Percentiles rank a stretch among this genome's conserved stretches.
These are phyloP conservation scores for Leucocoprinus leucothites DNA, from an alignment of 768 basidiomycete genomes.

Conservation along the genomic window DNA sequence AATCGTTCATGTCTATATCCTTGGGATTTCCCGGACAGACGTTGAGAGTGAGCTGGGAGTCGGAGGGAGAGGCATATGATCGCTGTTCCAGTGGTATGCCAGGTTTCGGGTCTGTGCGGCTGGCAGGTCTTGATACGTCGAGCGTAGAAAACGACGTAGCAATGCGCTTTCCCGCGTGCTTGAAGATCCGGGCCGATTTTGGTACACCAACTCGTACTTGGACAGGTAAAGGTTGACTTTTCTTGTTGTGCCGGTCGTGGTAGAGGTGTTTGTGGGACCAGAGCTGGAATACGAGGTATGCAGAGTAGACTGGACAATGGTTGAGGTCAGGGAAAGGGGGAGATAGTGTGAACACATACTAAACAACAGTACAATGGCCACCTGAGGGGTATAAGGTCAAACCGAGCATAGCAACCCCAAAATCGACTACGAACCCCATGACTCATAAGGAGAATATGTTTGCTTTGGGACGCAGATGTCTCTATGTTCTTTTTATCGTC, in stretches of 20 bases:
- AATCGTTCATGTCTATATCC: not conserved
- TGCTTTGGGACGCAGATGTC: slow-evolving; percentile 31
- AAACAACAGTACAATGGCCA: slow-evolving; percentile 73
- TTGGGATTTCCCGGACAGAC: not conserved
- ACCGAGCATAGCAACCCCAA: not conserved
- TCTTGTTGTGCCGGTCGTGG: slow-evolving; percentile 40
- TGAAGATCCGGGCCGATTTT: slow-evolving; percentile 23
- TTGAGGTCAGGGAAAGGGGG: not conserved
- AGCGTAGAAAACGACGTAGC: slow-evolving; percentile 7
- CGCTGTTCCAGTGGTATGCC: not conserved
- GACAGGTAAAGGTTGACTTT: slow-evolving; percentile 36
- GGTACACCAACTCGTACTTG: slow-evolving; percentile 20
- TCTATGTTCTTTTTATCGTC: slow-evolving; percentile 18
- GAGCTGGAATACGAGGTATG: slow-evolving; percentile 76
- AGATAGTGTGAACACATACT: slow-evolving; percentile 39
- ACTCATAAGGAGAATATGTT: slow-evolving; percentile 65
- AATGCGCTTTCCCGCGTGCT: slow-evolving; percentile 6
- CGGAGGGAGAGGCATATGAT: not conserved
- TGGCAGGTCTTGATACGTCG: not conserved
- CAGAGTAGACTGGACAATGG: slow-evolving; percentile 53
- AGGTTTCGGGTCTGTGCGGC: not conserved
- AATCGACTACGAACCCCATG: slow-evolving; percentile 57
- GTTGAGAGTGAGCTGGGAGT: not conserved
- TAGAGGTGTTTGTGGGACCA: slow-evolving; percentile 78
- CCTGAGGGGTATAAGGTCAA: slow-evolving; percentile 31